These are phyloP conservation scores for Podospora tetraspora DNA, from an alignment of 495 filamentous ascomycete species.

Conservation along the genomic window DNA sequence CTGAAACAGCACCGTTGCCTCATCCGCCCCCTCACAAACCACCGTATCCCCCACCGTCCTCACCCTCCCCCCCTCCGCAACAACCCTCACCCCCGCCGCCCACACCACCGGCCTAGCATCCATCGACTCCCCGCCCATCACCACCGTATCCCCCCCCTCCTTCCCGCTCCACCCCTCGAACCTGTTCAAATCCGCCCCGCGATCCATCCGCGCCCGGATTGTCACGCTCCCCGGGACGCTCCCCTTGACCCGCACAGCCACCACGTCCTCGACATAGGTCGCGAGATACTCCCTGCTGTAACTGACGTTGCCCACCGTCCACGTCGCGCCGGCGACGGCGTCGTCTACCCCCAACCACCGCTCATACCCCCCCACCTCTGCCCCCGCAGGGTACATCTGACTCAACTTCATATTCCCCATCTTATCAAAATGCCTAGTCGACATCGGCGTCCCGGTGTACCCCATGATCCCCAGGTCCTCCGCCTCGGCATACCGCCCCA, in stretches of 20 bases:
- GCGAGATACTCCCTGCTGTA: slow-evolving; percentile 3
- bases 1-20: slow-evolving; percentile 1
- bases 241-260: neutral
- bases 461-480: slow-evolving; percentile 2
- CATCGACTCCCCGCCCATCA: neutral
- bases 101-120: slow-evolving; percentile 5
- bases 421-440: slow-evolving; percentile 4
- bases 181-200: slow-evolving; percentile 8
- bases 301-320: neutral
- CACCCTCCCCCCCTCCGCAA: neutral
- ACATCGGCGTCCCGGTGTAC: slow-evolving; percentile 7
- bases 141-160: neutral
- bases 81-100: slow-evolving; percentile 3
- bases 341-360: slow-evolving; percentile 3
- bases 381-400: neutral
- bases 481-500: neutral
- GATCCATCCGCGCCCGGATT: neutral
- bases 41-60: slow-evolving; percentile 8
- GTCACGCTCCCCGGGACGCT: neutral
- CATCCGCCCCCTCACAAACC: slow-evolving; percentile 5
- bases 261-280: neutral
- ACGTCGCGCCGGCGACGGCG: neutral
- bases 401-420: slow-evolving; percentile 2
- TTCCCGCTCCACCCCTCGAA: slow-evolving; percentile 1
- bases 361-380: neutral